Percentiles rank a stretch among this genome's conserved stretches.
These are phyloP conservation scores for Globisporangium abappressorium DNA, from an alignment of 352 stramenopile genomes.

Conservation along the genomic window DNA sequence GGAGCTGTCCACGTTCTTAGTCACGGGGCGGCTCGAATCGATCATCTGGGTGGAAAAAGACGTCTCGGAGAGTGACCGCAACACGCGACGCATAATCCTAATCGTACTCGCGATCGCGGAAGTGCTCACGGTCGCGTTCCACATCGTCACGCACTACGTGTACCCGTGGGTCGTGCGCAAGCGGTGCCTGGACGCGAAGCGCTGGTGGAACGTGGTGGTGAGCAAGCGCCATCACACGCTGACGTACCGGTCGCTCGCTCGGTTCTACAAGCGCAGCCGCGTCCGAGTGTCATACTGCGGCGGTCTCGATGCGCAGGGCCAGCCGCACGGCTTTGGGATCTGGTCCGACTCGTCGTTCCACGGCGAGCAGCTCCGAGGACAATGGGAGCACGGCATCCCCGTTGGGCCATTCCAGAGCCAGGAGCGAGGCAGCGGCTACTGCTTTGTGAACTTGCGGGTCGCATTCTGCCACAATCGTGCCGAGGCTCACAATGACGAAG, in stretches of 20 bases:
- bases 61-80: slow-evolving; percentile 23
- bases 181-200: slow-evolving; percentile 25
- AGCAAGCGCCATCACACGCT: slow-evolving; percentile 19
- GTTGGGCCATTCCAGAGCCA: slow-evolving; percentile 56
- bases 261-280: slow-evolving; percentile 27
- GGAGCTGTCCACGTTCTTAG: slow-evolving; percentile 23
- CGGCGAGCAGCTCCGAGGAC: slow-evolving; percentile 53
- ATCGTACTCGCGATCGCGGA: slow-evolving; percentile 36
- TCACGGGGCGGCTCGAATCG: slow-evolving; percentile 23
- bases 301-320: slow-evolving; percentile 33
- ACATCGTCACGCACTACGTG: slow-evolving; percentile 43
- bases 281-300: slow-evolving; percentile 49
- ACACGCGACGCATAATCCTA: slow-evolving; percentile 26
- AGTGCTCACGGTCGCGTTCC: slow-evolving; percentile 36
- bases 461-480: slow-evolving; percentile 42
- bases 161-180: slow-evolving; percentile 50
- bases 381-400: slow-evolving; percentile 56
- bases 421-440: slow-evolving; percentile 58
- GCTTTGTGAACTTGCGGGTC: slow-evolving; percentile 53
- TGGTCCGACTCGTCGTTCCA: slow-evolving; percentile 67
- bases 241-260: slow-evolving; percentile 27
- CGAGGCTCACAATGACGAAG: slow-evolving; percentile 13
- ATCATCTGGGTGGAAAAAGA: slow-evolving; percentile 27
- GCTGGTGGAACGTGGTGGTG: slow-evolving; percentile 41
- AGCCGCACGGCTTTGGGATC: slow-evolving; percentile 53